Evolutionary conservation across 805 yeast species (phyloP).

Genomic region (Wilhelminamyces savonicus): DNA sequence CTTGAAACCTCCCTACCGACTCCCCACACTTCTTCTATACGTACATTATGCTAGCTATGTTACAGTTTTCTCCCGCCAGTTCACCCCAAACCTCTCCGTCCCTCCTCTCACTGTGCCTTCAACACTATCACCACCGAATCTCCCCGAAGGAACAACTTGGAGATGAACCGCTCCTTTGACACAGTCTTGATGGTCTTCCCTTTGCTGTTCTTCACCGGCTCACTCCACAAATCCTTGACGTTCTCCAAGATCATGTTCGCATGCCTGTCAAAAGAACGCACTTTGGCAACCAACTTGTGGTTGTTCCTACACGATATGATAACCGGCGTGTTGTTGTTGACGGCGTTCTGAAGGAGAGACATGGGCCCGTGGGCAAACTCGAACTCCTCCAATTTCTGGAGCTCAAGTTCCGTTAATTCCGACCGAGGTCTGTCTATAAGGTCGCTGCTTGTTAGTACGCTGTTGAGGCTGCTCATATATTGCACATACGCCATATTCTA

Average conservation of each 20-base stretch:
- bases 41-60: no score
- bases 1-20: no score
- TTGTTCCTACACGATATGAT: constrained; percentile 88
- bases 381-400: constrained; percentile 78
- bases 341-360: constrained; percentile 79
- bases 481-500: constrained; percentile 12
- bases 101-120: constrained; percentile 35
- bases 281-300: constrained; percentile 84
- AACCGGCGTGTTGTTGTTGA: constrained; percentile 66
- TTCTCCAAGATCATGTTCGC: constrained; percentile 89
- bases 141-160: constrained; percentile 89
- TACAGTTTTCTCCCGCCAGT: no score
- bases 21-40: no score
- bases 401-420: constrained; percentile 75
- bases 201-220: constrained; percentile 49
- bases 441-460: constrained; percentile 43
- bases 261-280: constrained; percentile 94
- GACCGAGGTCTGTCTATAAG: constrained; percentile 67
- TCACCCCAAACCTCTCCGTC: no score
- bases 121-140: constrained; percentile 87
- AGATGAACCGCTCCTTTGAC: constrained; percentile 65
- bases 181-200: constrained; percentile 68
- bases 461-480: neutral
- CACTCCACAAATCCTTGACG: constrained; percentile 84
- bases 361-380: constrained; percentile 90